Evolutionary conservation across 345 rosid genomes (phyloP).

Genomic region (Atalantia buxifolia): DNA sequence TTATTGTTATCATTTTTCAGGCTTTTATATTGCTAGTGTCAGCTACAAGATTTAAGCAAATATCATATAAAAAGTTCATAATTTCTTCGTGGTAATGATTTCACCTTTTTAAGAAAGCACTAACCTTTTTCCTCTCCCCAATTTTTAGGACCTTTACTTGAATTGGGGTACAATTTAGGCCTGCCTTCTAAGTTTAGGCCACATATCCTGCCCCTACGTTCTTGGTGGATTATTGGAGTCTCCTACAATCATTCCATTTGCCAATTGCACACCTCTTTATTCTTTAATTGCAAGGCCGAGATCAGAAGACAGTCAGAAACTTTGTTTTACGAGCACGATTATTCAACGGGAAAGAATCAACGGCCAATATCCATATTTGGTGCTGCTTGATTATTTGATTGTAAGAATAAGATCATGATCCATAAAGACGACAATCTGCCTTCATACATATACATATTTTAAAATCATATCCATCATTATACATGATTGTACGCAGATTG

Average conservation of each 20-base stretch:
- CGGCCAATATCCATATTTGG: neutral
- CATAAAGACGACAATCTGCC: neutral
- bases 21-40: neutral
- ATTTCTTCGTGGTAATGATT: neutral
- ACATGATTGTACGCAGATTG: neutral
- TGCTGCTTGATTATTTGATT: constrained; percentile 4
- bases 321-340: neutral
- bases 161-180: neutral
- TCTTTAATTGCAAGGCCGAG: neutral
- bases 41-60: neutral
- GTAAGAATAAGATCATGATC: neutral
- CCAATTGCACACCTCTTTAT: neutral
- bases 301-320: neutral
- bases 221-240: neutral
- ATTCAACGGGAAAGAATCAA: neutral
- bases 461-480: neutral
- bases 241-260: neutral
- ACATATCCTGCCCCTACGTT: neutral
- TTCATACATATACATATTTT: neutral
- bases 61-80: neutral
- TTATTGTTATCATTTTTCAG: no score
- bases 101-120: neutral
- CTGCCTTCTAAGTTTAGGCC: neutral
- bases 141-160: neutral
- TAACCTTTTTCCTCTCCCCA: neutral